phyloP scores from a whole-genome alignment of 2,329 filamentous ascomycete species.

The Ophiostoma ips region DNA sequence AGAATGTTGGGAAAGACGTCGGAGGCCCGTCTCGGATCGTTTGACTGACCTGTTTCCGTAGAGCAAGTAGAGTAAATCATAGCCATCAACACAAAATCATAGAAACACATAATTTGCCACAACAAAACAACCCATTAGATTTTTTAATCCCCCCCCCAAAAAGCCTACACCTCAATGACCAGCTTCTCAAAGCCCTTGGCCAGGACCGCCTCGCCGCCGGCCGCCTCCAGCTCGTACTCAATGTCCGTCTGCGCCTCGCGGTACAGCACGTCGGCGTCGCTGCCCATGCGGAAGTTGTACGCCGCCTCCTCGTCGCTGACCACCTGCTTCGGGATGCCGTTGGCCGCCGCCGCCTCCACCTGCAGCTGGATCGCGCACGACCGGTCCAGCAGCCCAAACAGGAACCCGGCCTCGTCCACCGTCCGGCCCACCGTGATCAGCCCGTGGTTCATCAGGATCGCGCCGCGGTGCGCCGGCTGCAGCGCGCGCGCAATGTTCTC shows the following conservation, averaged over 20 bases:
- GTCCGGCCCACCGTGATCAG: conserved; percentile 46
- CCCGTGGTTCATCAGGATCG: conserved; percentile 47
- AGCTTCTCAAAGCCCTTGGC: conserved; percentile 18
- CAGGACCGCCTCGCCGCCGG: conserved; percentile 20
- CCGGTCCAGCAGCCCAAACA: conserved; percentile 47
- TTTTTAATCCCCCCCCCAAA: too few species aligned
- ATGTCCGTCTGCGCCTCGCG: conserved; percentile 32
- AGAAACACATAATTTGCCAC: too few species aligned
- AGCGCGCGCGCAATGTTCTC: conserved; percentile 30
- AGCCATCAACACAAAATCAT: too few species aligned
- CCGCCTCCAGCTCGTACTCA: conserved; percentile 31
- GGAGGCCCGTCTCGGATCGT: too few species aligned
- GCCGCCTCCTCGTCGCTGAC: conserved; percentile 25
- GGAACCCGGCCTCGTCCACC: conserved; percentile 48
- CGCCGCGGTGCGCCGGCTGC: conserved; percentile 39
- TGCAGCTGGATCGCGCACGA: conserved; percentile 52
- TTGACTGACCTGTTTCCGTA: neutral
- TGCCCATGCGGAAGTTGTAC: conserved; percentile 30
- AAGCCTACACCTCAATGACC: conserved; percentile 5
- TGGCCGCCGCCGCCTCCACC: conserved; percentile 40
- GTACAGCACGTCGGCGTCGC: conserved; percentile 31
- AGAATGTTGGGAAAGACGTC: too few species aligned
- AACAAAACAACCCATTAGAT: too few species aligned
- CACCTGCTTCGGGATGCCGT: conserved; percentile 14
- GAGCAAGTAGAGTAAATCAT: too few species aligned